Conservation (phyloP, 1,139 yeast species). For the Hansenula lynferdii region DNA sequence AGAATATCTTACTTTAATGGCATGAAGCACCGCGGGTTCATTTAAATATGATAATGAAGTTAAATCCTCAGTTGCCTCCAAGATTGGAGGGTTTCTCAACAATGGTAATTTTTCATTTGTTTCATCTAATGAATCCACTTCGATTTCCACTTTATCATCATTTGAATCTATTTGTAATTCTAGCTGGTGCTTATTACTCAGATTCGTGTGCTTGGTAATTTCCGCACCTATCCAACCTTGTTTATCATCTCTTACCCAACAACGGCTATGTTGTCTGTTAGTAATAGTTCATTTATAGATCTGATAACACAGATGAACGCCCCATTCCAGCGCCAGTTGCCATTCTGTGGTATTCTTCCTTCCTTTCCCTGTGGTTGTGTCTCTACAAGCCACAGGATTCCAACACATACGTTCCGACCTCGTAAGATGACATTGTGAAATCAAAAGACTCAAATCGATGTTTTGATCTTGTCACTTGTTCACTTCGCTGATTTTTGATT, state of each 20-base stretch:
- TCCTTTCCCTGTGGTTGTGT: no score
- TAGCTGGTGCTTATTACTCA: conserved; percentile 50
- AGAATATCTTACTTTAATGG: conserved; percentile 83
- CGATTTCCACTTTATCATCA: conserved; percentile 46
- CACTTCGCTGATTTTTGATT: neutral
- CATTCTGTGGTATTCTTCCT: no score
- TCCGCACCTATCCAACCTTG: conserved; percentile 93
- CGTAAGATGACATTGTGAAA: conserved; percentile 21
- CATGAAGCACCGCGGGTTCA: conserved; percentile 95
- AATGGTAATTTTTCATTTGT: conserved; percentile 61
- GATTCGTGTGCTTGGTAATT: conserved; percentile 49
- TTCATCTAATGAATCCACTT: conserved; percentile 40
- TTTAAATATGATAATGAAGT: conserved; percentile 88
- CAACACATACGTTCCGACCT: conserved; percentile 25
- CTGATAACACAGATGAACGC: no score
- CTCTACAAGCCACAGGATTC: no score
- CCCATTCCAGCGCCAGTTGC: no score
- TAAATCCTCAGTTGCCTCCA: conserved; percentile 93
- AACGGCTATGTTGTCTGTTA: conserved; percentile 42
- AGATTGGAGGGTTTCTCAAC: conserved; percentile 86
- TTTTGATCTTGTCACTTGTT: conserved; percentile 1
- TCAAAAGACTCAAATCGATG: no score
- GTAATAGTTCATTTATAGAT: no score
- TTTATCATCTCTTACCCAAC: conserved; percentile 91
- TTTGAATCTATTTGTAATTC: conserved; percentile 63